Evolutionary conservation across 306 rosid genomes (phyloP).

Genomic region (Casuarina glauca): DNA sequence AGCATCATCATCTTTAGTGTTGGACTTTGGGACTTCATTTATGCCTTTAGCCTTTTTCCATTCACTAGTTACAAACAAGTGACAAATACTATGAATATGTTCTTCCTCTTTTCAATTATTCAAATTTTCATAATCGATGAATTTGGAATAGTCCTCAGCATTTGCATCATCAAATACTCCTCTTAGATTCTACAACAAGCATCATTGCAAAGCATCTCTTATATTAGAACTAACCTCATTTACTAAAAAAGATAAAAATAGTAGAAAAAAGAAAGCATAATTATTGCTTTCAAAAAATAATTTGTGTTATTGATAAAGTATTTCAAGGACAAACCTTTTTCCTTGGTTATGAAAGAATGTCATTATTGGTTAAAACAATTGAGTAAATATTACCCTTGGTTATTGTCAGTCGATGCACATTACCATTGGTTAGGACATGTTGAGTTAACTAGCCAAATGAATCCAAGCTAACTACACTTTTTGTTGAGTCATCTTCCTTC

Average conservation of each 20-base stretch:
- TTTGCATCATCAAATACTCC: conserved; percentile 49
- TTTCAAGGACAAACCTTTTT: conserved; percentile 59
- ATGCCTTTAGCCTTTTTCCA: conserved; percentile 83
- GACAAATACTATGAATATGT: conserved; percentile 48
- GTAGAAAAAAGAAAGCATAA: neutral
- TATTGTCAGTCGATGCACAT: too few relatives aligned
- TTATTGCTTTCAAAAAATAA: neutral
- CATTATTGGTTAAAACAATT: too few relatives aligned
- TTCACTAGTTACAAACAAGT: conserved; percentile 83
- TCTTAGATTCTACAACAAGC: conserved; percentile 36
- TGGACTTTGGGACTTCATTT: conserved; percentile 43
- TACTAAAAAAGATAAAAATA: neutral
- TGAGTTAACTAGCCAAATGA: neutral
- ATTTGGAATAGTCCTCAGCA: conserved; percentile 80
- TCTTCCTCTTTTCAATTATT: conserved; percentile 54
- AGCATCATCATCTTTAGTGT: conserved; percentile 43
- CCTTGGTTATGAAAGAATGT: conserved; percentile 10
- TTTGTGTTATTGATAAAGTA: conserved; percentile 5
- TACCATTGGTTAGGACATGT: neutral
- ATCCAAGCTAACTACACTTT: too few relatives aligned
- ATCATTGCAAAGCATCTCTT: neutral
- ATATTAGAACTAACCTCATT: neutral
- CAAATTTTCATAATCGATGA: conserved; percentile 36
- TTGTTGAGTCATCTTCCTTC: conserved; percentile 46
- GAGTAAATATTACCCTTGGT: too few relatives aligned